These are phyloP conservation scores for Vaccinium myrtillus DNA, from an alignment of 148 eudicot species.

Conservation along the genomic window DNA sequence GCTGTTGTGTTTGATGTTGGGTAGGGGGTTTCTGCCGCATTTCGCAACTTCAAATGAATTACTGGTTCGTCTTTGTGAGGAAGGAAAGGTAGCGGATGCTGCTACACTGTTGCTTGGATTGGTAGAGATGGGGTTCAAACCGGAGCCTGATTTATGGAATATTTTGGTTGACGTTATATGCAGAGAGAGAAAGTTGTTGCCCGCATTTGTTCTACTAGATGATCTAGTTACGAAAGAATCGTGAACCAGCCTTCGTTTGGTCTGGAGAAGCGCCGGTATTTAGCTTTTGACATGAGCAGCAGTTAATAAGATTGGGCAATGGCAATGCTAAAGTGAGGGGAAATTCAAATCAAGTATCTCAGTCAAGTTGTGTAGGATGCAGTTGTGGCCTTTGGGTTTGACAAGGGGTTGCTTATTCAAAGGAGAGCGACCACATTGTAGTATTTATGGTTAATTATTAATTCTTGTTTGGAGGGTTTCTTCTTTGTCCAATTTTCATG, in stretches of 20 bases:
- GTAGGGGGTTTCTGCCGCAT: conserved; percentile 83
- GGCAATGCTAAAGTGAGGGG: neutral
- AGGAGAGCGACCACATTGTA: too few relatives aligned
- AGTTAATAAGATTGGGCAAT: neutral
- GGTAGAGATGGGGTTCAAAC: conserved; percentile 67
- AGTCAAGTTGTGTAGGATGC: neutral
- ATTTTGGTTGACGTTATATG: conserved; percentile 57
- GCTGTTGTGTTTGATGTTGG: conserved; percentile 70
- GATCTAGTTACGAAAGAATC: neutral
- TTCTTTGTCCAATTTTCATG: neutral
- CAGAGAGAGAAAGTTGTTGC: conserved; percentile 78
- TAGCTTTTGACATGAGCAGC: neutral
- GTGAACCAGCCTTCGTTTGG: too few relatives aligned
- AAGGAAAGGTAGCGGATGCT: conserved; percentile 63
- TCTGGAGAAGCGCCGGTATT: neutral
- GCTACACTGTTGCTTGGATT: conserved; percentile 45
- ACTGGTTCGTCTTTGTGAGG: conserved; percentile 62
- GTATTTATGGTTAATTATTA: neutral
- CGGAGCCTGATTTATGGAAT: conserved; percentile 70
- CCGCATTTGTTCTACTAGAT: conserved; percentile 68
- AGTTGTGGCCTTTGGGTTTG: neutral
- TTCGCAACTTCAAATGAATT: conserved; percentile 75
- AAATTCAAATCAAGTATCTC: too few relatives aligned
- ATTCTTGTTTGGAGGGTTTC: neutral
- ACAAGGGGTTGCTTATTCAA: neutral